Base-by-base conservation (phyloP, 2,329 filamentous ascomycete genomes). In the Fusarium chaquense region DNA sequence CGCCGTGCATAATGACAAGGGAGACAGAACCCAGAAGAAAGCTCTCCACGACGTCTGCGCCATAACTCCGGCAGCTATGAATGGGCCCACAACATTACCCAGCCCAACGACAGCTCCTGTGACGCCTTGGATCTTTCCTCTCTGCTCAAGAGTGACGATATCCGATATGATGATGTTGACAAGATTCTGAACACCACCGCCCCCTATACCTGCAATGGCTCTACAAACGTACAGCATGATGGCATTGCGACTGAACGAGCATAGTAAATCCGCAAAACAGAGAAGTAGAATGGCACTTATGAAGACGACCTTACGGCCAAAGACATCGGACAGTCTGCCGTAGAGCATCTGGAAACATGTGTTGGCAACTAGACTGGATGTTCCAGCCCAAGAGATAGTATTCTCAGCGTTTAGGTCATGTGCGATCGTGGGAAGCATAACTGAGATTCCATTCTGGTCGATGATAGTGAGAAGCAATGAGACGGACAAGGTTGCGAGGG, bases 291-390 rank as follows among this genome's bases (percentile, higher is more conserved):
- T 32, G 0, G 55, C 55, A 3, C 36, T 32, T 2, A 62, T 1
- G 0, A 52, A 61, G 6, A 62, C 10, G 0, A 51, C 56, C 4
- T 62, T 61, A 5, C 58, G 58, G 1, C 58, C 58, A 45, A 62
- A 62, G 1, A 60, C 56, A n/a, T 62, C 58, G 0, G 58, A 62
- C 0, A 62, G 6, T n/a, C 58, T 51, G 0, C 58, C 58, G 1
- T 60, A 60, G 15, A 61, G 36, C 55, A 60, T 60, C 9, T 60
- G 58, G 2, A 62, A 62, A 15, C 55, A 60, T 0, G 58, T 62
- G 0, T 60, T 60, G 5, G 58, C 55, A 1, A 62, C 28, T 1
- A 62, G 12, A 6, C 55, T 60, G 0, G 58, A 30, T 1, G 55
- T 62, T 5, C 58, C 58, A 5, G 56, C 56, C 58, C 58, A 62